Conservation (phyloP, 345 rosid species). For the Syzygium aqueum region DNA sequence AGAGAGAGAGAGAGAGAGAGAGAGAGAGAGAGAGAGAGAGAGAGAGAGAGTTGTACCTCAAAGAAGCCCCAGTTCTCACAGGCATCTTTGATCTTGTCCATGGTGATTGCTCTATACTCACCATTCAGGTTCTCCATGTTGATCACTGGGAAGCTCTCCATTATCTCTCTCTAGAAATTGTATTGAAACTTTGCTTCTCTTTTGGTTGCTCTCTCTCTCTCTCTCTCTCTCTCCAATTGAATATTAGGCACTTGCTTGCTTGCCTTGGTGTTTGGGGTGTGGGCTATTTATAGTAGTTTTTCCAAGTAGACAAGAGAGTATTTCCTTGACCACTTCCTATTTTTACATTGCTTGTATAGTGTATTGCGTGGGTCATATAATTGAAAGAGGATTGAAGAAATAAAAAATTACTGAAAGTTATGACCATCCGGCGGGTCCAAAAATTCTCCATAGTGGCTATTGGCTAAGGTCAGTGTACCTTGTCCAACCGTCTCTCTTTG, state of each 20-base stretch:
- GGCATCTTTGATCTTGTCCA: slow-evolving; percentile 82
- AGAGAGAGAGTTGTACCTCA: slow-evolving; percentile 37
- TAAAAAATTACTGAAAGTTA: background rate
- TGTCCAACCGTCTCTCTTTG: background rate
- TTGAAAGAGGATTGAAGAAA: background rate
- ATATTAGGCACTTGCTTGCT: background rate
- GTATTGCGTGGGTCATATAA: background rate
- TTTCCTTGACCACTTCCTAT: background rate
- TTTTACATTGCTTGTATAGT: background rate
- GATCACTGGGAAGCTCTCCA: slow-evolving; percentile 72
- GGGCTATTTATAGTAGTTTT: background rate
- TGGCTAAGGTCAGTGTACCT: background rate
- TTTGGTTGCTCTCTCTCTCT: background rate
- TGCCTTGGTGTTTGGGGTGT: background rate
- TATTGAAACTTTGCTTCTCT: background rate
- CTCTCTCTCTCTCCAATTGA: background rate
- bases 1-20: background rate
- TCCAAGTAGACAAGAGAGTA: background rate
- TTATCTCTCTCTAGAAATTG: slow-evolving; percentile 1
- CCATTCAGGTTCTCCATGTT: slow-evolving; percentile 56
- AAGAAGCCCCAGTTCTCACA: slow-evolving; percentile 99
- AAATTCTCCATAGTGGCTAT: too few species aligned
- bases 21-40: background rate
- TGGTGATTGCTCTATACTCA: slow-evolving; percentile 38
- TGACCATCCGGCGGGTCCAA: background rate